Conservation (phyloP, 2,329 filamentous ascomycete genomes). For the Verticillium klebahnii region DNA sequence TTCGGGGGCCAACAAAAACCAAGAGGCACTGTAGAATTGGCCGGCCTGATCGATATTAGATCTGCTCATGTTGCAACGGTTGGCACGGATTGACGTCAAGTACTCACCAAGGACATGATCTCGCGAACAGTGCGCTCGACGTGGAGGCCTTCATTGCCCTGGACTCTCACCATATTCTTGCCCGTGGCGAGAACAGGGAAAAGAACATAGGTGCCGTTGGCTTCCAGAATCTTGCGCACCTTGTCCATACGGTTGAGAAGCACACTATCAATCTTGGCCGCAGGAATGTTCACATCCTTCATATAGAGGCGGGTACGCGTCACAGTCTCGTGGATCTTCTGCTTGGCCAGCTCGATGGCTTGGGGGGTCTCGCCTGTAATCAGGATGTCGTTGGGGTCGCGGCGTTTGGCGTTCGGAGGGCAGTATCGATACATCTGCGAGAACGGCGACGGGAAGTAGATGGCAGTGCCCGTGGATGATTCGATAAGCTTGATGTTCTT, state of each 20-base stretch:
- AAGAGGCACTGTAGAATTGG: slow-evolving; percentile 95
- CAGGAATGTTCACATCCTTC: slow-evolving; percentile 86
- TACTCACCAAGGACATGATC: slow-evolving; percentile 83
- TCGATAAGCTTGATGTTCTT: slow-evolving; percentile 99
- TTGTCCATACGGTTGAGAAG: slow-evolving; percentile 89
- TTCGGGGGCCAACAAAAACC: slow-evolving; percentile 56
- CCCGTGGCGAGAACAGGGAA: slow-evolving; percentile 85
- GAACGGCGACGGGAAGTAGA: slow-evolving; percentile 96
- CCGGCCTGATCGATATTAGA: slow-evolving; percentile 59
- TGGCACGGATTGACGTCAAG: background rate
- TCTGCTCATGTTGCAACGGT: background rate
- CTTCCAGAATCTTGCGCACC: slow-evolving; percentile 95
- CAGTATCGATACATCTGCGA: slow-evolving; percentile 88
- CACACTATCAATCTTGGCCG: slow-evolving; percentile 93
- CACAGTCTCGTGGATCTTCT: slow-evolving; percentile 83
- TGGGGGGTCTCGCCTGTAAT: slow-evolving; percentile 88
- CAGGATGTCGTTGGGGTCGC: slow-evolving; percentile 86
- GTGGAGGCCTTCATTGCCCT: slow-evolving; percentile 88
- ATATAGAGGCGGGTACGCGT: slow-evolving; percentile 76
- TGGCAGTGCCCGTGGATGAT: slow-evolving; percentile 89
- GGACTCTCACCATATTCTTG: slow-evolving; percentile 79
- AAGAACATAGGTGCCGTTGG: slow-evolving; percentile 91
- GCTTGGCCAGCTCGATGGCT: slow-evolving; percentile 82
- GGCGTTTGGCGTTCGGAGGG: slow-evolving; percentile 72
- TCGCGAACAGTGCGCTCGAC: slow-evolving; percentile 93